A percentile compares a stretch with the other conserved stretches of the same genome.
Conservation (phyloP, 352 stramenopile species). For the Globisporangium viniferum region DNA sequence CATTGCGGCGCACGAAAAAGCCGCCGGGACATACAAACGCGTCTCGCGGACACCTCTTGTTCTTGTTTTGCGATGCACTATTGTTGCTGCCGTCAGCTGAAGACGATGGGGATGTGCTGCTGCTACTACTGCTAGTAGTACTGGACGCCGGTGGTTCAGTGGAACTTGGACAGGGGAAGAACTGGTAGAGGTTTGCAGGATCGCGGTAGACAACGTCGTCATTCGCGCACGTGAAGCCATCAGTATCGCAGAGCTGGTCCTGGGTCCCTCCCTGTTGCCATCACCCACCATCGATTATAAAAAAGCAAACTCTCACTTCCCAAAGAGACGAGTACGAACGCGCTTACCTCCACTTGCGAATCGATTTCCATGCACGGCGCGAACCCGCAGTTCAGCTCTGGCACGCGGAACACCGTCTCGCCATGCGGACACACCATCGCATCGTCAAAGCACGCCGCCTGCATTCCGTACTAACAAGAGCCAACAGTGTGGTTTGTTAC, state of each 20-base stretch:
- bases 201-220: conserved; percentile 14
- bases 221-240: conserved; percentile 9
- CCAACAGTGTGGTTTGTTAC: neutral
- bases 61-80: neutral
- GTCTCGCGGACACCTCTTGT: conserved; percentile 4
- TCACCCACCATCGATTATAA: neutral
- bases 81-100: neutral
- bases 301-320: no score
- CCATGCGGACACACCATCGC: conserved; percentile 1
- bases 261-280: neutral
- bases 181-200: neutral
- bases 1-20: conserved; percentile 14
- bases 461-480: neutral
- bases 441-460: conserved; percentile 12
- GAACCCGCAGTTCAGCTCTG: conserved; percentile 1
- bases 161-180: conserved; percentile 1
- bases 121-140: neutral
- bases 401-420: conserved; percentile 6
- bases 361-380: neutral
- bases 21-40: conserved; percentile 9
- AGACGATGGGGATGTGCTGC: neutral
- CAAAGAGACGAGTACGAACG: neutral
- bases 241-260: conserved; percentile 1
- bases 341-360: neutral
- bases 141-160: neutral